These are phyloP conservation scores for Scytalidium sp. DNA, from an alignment of 2,329 filamentous ascomycete genomes.

Conservation along the genomic window DNA sequence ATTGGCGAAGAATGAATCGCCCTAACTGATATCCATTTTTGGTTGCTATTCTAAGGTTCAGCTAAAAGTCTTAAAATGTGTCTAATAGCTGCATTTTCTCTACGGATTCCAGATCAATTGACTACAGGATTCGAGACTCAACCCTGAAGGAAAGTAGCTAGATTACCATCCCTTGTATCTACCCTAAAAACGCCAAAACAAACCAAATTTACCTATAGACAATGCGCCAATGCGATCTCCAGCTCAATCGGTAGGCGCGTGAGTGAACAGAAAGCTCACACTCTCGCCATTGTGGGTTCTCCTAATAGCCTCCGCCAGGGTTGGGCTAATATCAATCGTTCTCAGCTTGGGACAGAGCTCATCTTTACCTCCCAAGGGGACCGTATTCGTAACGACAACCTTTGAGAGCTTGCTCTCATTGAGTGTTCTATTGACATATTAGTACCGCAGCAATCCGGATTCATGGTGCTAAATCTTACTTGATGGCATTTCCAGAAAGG, in stretches of 20 bases:
- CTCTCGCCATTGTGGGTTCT: slow-evolving; percentile 67
- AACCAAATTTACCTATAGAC: background rate
- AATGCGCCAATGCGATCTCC: background rate
- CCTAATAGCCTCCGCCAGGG: slow-evolving; percentile 68
- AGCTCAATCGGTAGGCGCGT: slow-evolving; percentile 51
- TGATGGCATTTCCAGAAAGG: slow-evolving; percentile 81
- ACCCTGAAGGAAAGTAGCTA: no score
- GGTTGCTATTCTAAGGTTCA: no score
- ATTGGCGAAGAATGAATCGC: no score
- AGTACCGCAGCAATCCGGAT: background rate
- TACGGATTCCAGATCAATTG: no score
- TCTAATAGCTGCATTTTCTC: no score
- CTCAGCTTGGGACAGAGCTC: slow-evolving; percentile 75
- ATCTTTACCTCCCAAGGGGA: slow-evolving; percentile 77
- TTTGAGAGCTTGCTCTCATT: slow-evolving; percentile 75
- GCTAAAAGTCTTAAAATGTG: no score
- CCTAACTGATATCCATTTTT: no score
- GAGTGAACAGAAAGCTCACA: slow-evolving; percentile 67
- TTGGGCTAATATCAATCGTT: slow-evolving; percentile 89
- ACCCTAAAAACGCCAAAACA: background rate
- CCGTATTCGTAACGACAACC: slow-evolving; percentile 88
- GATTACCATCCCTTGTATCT: no score
- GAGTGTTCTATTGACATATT: slow-evolving; percentile 16
- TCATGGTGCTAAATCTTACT: slow-evolving; percentile 45
- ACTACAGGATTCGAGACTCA: no score